Conservation (phyloP, 768 basidiomycete genomes). For the Mycena albidolilacea region DNA sequence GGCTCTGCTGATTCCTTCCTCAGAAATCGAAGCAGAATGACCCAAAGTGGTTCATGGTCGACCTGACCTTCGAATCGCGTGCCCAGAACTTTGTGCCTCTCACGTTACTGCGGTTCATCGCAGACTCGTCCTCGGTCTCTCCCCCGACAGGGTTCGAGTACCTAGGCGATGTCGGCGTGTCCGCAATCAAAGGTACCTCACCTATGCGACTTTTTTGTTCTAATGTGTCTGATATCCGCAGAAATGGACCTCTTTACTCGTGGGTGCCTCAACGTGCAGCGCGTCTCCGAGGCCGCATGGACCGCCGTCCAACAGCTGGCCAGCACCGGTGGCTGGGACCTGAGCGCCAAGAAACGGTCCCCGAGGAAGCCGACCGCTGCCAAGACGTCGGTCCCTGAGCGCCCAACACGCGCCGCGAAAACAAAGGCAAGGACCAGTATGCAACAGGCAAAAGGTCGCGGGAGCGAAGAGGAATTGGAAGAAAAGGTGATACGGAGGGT, state of each 20-base stretch:
- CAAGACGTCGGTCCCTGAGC: constrained; percentile 37
- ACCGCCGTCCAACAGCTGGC: constrained; percentile 72
- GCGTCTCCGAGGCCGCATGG: constrained; percentile 78
- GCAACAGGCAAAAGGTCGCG: constrained; percentile 27
- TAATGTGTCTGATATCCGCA: constrained; percentile 42
- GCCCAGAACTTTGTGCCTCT: constrained; percentile 84
- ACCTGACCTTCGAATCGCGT: constrained; percentile 76
- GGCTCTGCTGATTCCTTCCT: not conserved
- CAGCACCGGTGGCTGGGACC: constrained; percentile 83
- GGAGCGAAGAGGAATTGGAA: constrained; percentile 34
- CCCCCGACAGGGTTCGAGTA: constrained; percentile 75
- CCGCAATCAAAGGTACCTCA: constrained; percentile 73
- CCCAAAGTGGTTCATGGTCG: constrained; percentile 96
- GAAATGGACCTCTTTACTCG: constrained; percentile 86
- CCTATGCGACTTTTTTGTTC: not conserved
- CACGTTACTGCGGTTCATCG: constrained; percentile 78
- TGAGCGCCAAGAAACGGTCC: constrained; percentile 51
- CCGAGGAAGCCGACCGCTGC: constrained; percentile 39
- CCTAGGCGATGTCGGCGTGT: constrained; percentile 71
- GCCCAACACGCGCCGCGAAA: constrained; percentile 27
- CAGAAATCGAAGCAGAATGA: constrained; percentile 84
- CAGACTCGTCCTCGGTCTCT: constrained; percentile 52
- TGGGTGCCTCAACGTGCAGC: constrained; percentile 91
- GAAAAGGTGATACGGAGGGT: constrained; percentile 39
- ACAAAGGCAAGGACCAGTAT: constrained; percentile 38